Conservation (phyloP, 352 stramenopile species). For the Phytopythium montanum region DNA sequence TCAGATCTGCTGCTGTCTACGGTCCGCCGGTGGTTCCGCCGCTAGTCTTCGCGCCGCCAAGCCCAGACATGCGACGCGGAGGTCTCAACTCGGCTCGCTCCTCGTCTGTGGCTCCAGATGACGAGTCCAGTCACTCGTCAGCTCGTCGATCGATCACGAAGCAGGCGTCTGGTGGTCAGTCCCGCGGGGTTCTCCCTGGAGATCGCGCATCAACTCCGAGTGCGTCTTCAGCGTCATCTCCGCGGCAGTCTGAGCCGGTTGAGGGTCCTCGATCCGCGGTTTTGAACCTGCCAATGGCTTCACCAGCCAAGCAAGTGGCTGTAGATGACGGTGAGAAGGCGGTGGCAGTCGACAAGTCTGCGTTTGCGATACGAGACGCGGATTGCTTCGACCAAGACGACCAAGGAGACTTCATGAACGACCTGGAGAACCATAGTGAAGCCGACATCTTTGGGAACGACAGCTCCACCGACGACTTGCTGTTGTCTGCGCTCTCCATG, state of each 20-base stretch:
- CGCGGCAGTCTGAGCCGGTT: neutral
- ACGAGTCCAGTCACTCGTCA: neutral
- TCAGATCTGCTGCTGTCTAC: neutral
- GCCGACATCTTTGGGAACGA: neutral
- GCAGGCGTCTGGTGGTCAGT: neutral
- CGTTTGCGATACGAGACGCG: neutral
- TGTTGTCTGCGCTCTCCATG: neutral
- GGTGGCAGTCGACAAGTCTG: neutral
- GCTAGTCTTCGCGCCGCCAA: neutral
- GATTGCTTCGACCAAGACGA: conserved; percentile 1
- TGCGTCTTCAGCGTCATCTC: neutral
- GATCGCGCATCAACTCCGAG: neutral
- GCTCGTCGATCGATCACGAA: conserved; percentile 1
- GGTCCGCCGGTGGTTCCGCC: conserved; percentile 11
- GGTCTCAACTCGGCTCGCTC: conserved; percentile 2
- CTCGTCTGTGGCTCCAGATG: neutral
- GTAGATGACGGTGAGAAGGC: neutral
- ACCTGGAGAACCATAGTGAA: neutral
- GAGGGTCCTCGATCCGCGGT: neutral
- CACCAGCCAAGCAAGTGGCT: neutral
- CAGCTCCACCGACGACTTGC: neutral
- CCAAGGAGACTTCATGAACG: neutral
- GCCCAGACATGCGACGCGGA: conserved; percentile 5
- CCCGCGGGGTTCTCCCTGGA: neutral
- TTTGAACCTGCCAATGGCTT: neutral